Conservation (phyloP, 2,329 filamentous ascomycete genomes). For the Aspergillus sp. region DNA sequence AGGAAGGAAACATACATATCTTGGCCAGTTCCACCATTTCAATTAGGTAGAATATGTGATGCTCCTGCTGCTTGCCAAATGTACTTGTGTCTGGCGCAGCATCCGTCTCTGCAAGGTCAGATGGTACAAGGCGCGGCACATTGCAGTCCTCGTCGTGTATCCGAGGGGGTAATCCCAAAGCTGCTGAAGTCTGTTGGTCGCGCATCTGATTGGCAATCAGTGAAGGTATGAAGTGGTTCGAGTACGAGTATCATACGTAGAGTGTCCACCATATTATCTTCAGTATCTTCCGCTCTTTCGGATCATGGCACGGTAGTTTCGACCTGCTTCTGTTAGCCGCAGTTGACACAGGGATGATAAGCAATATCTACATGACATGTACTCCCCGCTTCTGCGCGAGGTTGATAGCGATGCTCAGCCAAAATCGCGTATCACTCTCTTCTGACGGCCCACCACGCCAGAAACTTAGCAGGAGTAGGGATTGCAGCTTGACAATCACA, state of each 20-base stretch:
- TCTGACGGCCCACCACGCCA: constrained; percentile 44
- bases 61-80: constrained; percentile 23
- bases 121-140: constrained; percentile 28
- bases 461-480: constrained; percentile 47
- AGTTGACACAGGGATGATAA: background rate
- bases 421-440: constrained; percentile 42
- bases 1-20: constrained; percentile 18
- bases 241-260: constrained; percentile 27
- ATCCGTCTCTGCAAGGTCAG: constrained; percentile 30
- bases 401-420: constrained; percentile 43
- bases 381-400: constrained; percentile 42
- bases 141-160: constrained; percentile 44
- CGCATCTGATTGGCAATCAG: constrained; percentile 24
- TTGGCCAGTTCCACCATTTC: constrained; percentile 33
- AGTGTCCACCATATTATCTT: constrained; percentile 48
- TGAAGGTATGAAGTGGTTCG: background rate
- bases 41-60: constrained; percentile 25
- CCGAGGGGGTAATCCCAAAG: constrained; percentile 37
- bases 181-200: constrained; percentile 40
- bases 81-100: constrained; percentile 13
- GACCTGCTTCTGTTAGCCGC: constrained; percentile 15
- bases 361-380: constrained; percentile 22
- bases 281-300: constrained; percentile 30
- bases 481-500: constrained; percentile 42
- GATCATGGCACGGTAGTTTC: constrained; percentile 20